Conservation (phyloP, 2,329 filamentous ascomycete genomes). For the Fusarium sambucinum region DNA sequence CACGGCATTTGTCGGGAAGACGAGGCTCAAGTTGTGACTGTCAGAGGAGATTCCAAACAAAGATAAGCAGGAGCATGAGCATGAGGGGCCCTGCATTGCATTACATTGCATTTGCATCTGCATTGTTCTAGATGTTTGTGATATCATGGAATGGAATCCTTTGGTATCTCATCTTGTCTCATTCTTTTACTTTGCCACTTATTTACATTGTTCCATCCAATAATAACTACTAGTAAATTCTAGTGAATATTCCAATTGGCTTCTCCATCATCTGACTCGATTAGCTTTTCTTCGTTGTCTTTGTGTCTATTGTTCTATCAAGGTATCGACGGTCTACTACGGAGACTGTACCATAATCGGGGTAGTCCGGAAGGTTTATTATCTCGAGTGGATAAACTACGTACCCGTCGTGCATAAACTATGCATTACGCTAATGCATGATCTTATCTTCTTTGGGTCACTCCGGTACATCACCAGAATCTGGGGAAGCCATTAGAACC, state of each 20-base stretch:
- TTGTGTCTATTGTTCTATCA: background rate
- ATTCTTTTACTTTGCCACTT: background rate
- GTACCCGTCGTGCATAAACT: conserved; percentile 32
- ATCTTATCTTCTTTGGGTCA: conserved; percentile 38
- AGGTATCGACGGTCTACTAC: background rate
- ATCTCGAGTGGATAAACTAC: conserved; percentile 2
- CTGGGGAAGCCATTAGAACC: conserved; percentile 27
- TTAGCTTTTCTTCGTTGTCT: background rate
- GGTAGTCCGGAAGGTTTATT: conserved; percentile 29
- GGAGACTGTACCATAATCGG: conserved; percentile 16
- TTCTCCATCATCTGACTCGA: background rate
- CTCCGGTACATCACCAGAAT: conserved; percentile 38
- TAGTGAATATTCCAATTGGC: background rate
- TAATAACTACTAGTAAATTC: background rate
- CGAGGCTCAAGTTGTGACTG: conserved; percentile 26
- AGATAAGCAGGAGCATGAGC: conserved; percentile 2
- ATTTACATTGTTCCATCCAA: background rate
- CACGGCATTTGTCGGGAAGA: conserved; percentile 43
- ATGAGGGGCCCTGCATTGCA: background rate
- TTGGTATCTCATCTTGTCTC: background rate
- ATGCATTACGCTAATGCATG: conserved; percentile 32
- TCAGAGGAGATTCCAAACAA: conserved; percentile 32
- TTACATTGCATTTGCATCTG: background rate
- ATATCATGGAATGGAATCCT: conserved; percentile 32
- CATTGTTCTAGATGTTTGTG: conserved; percentile 24